Evolutionary conservation across 805 yeast species (phyloP), one percentile per base, ranked within the genome.

Genomic region (Yarrowia divulgata): DNA sequence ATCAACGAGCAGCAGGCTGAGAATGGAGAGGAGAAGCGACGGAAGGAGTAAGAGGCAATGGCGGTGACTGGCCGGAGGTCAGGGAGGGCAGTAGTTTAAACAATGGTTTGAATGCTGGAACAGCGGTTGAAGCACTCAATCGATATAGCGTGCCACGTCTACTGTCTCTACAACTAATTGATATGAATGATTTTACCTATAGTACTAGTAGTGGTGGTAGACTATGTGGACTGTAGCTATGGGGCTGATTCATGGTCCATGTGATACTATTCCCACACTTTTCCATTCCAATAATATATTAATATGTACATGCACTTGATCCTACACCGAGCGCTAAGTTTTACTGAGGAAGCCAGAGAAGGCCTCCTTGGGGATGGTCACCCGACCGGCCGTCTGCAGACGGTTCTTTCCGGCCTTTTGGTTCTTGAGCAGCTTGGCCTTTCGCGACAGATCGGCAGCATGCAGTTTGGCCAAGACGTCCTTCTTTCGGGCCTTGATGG

Each of bases 361-460:
- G 0, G 97, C 97, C 72, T 92, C 96, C 70, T 89, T 89, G 71
- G 90, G 88, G 64, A 94, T 90, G 50, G 84, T 81, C 18, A 94
- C 90, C 67, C 87, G 85, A 14, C 98, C 98, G 14, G 88, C 83
- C 16, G 90, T 83, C 78, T 90, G 89, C 89, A 94, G 83, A 71
- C 84, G 85, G 79, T 90, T 91, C 79, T 95, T 95, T 46, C 99
- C 99, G 76, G 91, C 97, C 78, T 93, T 94, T 75, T 94, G 99
- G 74, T 90, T 89, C 69, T 85, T 91, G 67, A 94, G 81, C 73
- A 94, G 83, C 79, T 94, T 94, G 82, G 93, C 93, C 71, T 97
- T 84, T 80, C 99, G 84, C 0, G 96, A 85, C 42, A 93, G 86
- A 81, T 94, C 99, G 19, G 97, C 88, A 0, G 98, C 99, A 78